phyloP scores from a whole-genome alignment of 2,329 filamentous ascomycete genomes.

The Clonostachys chloroleuca region DNA sequence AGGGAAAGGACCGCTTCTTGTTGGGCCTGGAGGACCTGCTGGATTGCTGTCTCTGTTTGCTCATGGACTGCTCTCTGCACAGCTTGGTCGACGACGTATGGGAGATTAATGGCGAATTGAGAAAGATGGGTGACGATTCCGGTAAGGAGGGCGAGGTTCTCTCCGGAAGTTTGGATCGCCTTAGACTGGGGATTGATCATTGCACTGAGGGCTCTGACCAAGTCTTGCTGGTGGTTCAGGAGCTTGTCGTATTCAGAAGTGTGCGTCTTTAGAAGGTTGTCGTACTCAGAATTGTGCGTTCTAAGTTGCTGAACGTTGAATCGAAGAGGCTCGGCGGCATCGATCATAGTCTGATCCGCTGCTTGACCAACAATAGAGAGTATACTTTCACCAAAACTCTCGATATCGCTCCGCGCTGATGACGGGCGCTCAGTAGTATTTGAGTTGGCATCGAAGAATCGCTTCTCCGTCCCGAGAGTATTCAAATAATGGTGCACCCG shows the following conservation, averaged over 20 bases:
- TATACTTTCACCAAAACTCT: constrained; percentile 12
- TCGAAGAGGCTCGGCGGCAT: constrained; percentile 20
- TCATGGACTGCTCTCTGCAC: constrained; percentile 10
- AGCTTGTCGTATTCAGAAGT: too few relatives aligned
- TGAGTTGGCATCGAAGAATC: too few relatives aligned
- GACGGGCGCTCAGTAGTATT: not conserved
- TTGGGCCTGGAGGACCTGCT: constrained; percentile 11
- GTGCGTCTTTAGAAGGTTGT: too few relatives aligned
- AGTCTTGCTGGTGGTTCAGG: not conserved
- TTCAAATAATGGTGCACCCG: constrained; percentile 15
- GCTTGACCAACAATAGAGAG: constrained; percentile 19
- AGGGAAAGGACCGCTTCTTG: constrained; percentile 11
- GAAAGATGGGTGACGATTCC: constrained; percentile 15
- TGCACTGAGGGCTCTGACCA: constrained; percentile 7
- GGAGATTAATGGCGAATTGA: constrained; percentile 14
- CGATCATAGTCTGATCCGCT: constrained; percentile 22
- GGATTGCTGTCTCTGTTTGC: constrained; percentile 10
- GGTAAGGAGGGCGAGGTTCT: constrained; percentile 12
- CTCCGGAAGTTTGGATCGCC: constrained; percentile 4
- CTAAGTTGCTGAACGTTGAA: not conserved
- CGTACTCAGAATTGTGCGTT: too few relatives aligned
- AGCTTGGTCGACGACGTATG: constrained; percentile 13
- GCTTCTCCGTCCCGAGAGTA: not conserved
- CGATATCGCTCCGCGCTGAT: constrained; percentile 2
- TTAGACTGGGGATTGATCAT: constrained; percentile 10